Evolutionary conservation across 805 yeast genomes (phyloP).

Genomic region (Saccharomycopsis sp.): DNA sequence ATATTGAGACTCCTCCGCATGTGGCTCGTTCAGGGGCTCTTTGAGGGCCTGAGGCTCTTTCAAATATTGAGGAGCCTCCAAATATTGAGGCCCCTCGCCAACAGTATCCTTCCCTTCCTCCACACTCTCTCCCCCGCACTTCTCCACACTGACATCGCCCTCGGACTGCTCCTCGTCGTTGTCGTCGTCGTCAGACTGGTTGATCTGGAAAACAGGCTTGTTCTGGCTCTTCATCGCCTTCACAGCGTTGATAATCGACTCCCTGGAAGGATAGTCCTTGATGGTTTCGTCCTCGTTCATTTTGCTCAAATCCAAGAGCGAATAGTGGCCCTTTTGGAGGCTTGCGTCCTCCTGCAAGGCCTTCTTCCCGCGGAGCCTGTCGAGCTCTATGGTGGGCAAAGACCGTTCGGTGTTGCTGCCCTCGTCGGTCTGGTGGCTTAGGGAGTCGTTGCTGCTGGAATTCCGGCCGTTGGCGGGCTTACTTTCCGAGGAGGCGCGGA

Average conservation of each 20-base stretch:
- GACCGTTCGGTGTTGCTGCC: neutral
- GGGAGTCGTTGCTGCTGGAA: neutral
- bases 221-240: constrained; percentile 8
- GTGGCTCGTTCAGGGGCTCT: no score
- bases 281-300: constrained; percentile 13
- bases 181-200: constrained; percentile 12
- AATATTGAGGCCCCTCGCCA: no score
- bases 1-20: no score
- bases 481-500: neutral
- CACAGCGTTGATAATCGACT: constrained; percentile 17
- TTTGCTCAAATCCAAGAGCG: constrained; percentile 25
- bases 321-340: constrained; percentile 23
- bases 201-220: constrained; percentile 3
- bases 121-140: constrained; percentile 35
- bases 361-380: constrained; percentile 20
- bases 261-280: constrained; percentile 15
- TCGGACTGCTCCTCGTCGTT: constrained; percentile 2
- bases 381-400: neutral
- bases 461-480: neutral
- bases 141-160: neutral
- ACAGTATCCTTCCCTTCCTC: constrained; percentile 8
- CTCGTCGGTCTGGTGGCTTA: neutral
- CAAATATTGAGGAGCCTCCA: no score
- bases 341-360: constrained; percentile 13
- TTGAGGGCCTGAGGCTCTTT: constrained; percentile 2